These are phyloP conservation scores for Kluyveromyces marxianus DNA, from an alignment of 1,139 yeast species.

Conservation along the genomic window DNA sequence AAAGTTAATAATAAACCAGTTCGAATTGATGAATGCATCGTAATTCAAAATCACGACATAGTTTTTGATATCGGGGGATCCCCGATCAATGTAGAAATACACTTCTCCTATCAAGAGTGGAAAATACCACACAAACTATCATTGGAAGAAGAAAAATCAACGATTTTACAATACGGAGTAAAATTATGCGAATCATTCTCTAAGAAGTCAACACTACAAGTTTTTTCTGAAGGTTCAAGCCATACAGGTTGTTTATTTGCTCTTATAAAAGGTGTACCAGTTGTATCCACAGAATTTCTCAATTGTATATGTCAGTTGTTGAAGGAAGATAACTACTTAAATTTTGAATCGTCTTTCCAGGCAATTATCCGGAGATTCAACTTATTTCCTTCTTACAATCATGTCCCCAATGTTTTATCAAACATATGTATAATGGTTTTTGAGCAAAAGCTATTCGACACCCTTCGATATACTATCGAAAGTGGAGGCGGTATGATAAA, in stretches of 20 bases:
- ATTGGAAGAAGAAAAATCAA: background rate
- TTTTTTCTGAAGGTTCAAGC: conserved; percentile 7
- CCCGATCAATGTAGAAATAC: conserved; percentile 16
- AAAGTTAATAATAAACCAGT: conserved; percentile 10
- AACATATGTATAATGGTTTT: conserved; percentile 7
- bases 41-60: conserved; percentile 15
- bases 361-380: conserved; percentile 2
- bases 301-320: conserved; percentile 2
- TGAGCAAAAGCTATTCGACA: conserved; percentile 7
- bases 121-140: conserved; percentile 9
- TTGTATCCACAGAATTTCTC: conserved; percentile 10
- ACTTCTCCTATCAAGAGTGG: conserved; percentile 14
- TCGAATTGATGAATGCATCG: conserved; percentile 2
- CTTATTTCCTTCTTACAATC: conserved; percentile 5
- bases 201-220: conserved; percentile 10
- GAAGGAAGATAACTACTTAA: conserved; percentile 5
- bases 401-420: background rate
- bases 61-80: conserved; percentile 19
- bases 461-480: conserved; percentile 11
- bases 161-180: conserved; percentile 4
- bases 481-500: conserved; percentile 9
- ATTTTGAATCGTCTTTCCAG: conserved; percentile 11
- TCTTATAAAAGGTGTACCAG: conserved; percentile 11
- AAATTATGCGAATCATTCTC: conserved; percentile 7
- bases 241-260: conserved; percentile 12